A percentile compares a stretch with the other conserved stretches of the same genome.
phyloP scores from a whole-genome alignment of 208 protist species.

The Trypanosoma conorhini region DNA sequence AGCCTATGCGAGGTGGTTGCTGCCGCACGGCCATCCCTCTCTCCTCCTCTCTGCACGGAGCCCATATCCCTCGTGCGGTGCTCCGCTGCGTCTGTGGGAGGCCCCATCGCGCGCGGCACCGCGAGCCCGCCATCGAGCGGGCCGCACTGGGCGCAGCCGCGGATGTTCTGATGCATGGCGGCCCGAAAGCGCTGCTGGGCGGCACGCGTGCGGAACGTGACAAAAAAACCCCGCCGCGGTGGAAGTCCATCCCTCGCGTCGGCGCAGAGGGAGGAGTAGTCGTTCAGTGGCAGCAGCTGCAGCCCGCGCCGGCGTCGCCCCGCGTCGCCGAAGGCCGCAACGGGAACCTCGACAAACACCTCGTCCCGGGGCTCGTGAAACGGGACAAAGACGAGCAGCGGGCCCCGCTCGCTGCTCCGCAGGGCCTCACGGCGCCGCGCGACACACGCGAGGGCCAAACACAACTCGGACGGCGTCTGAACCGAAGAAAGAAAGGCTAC shows the following conservation, averaged over 20 bases:
- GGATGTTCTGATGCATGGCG: not conserved
- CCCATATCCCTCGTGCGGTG: not conserved
- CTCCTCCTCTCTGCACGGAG: not conserved
- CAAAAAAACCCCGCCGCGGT: conserved; percentile 23
- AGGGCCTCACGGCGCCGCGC: not conserved
- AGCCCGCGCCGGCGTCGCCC: not conserved
- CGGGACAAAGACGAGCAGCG: conserved; percentile 22
- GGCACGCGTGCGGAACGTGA: conserved; percentile 13
- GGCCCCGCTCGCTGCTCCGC: not conserved
- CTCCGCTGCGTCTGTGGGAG: not conserved
- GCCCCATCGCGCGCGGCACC: too few species aligned
- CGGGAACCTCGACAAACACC: conserved; percentile 24
- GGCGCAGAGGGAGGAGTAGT: conserved; percentile 12
- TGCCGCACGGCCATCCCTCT: not conserved
- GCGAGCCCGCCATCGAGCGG: not conserved
- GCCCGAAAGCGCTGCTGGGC: conserved; percentile 13
- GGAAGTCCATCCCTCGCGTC: conserved; percentile 17
- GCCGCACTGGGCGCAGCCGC: too few species aligned
- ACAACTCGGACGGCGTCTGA: conserved; percentile 18
- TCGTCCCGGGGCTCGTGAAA: conserved; percentile 13
- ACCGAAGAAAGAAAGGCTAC: conserved; percentile 26
- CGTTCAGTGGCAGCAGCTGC: conserved; percentile 13
- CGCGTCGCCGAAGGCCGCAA: conserved; percentile 9
- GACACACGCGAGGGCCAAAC: conserved; percentile 16
- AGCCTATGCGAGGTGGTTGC: not conserved